A percentile compares a stretch with the other conserved stretches of the same genome.
These are phyloP conservation scores for Thermochaetoides dissita DNA, from an alignment of 2,329 filamentous ascomycete genomes.

Conservation along the genomic window DNA sequence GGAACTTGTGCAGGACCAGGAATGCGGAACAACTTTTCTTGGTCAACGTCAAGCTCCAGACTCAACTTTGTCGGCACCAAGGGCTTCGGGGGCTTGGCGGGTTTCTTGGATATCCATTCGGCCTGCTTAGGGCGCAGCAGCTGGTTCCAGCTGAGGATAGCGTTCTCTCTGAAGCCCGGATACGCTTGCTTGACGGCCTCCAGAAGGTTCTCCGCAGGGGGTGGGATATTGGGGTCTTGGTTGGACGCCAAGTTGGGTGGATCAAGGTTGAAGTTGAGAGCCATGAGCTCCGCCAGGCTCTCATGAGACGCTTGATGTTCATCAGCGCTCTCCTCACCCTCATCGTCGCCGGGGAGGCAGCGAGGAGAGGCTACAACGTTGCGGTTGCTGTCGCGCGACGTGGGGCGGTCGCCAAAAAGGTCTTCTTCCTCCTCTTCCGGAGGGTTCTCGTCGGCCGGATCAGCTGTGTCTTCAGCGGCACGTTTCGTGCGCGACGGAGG, in stretches of 20 bases:
- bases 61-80: constrained; percentile 78
- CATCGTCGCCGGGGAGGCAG: constrained; percentile 10
- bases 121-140: constrained; percentile 71
- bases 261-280: constrained; percentile 31
- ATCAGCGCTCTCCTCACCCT: constrained; percentile 15
- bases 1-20: constrained; percentile 40
- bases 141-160: constrained; percentile 65
- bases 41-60: constrained; percentile 72
- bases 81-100: constrained; percentile 64
- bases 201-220: constrained; percentile 56
- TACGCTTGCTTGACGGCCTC: constrained; percentile 69
- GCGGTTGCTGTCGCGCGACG: constrained; percentile 29
- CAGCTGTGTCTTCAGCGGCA: constrained; percentile 32
- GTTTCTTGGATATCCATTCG: constrained; percentile 64
- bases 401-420: constrained; percentile 45
- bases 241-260: constrained; percentile 32
- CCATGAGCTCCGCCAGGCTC: constrained; percentile 24
- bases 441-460: constrained; percentile 42
- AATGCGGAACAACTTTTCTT: constrained; percentile 75
- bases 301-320: constrained; percentile 21
- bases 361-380: constrained; percentile 20
- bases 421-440: constrained; percentile 53
- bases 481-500: constrained; percentile 25
- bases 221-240: constrained; percentile 50
- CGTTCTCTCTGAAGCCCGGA: constrained; percentile 64